Evolutionary conservation across 352 stramenopile species (phyloP).

Genomic region (Phytopythium kandeliae): DNA sequence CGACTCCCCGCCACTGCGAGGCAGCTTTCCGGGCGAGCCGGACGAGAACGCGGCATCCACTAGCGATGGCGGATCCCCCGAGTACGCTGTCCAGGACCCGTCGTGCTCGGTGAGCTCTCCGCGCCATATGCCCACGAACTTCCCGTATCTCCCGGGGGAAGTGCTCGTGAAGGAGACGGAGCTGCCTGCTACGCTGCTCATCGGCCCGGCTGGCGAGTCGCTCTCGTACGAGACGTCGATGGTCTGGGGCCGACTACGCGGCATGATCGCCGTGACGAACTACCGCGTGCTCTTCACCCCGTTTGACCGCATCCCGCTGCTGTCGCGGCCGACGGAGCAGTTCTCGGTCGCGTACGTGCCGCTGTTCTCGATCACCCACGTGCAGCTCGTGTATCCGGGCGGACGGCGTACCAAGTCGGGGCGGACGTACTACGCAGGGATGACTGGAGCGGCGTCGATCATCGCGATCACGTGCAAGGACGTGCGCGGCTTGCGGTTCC

Average conservation of each 20-base stretch:
- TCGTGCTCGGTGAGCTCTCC: neutral
- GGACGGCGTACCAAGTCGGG: slow-evolving; percentile 51
- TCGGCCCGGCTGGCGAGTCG: slow-evolving; percentile 47
- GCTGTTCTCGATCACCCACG: slow-evolving; percentile 61
- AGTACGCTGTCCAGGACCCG: neutral
- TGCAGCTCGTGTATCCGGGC: slow-evolving; percentile 51
- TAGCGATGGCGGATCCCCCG: neutral
- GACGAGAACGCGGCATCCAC: neutral
- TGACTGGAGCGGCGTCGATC: slow-evolving; percentile 34
- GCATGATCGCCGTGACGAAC: slow-evolving; percentile 64
- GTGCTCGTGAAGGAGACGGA: slow-evolving; percentile 30
- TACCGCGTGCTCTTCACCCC: slow-evolving; percentile 72
- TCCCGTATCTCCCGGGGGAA: slow-evolving; percentile 38
- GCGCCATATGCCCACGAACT: slow-evolving; percentile 12
- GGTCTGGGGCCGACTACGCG: slow-evolving; percentile 62
- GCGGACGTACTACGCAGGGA: slow-evolving; percentile 40
- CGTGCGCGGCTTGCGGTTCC: slow-evolving; percentile 60
- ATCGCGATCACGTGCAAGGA: slow-evolving; percentile 79
- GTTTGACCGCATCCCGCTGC: slow-evolving; percentile 40
- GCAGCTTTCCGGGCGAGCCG: neutral
- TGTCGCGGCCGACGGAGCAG: slow-evolving; percentile 28
- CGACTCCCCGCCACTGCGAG: neutral
- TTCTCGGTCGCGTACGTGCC: slow-evolving; percentile 60
- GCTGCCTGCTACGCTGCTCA: slow-evolving; percentile 49
- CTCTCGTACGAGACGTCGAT: slow-evolving; percentile 39